Conservation (phyloP, 306 rosid species). For the Pterocarpus santalinus region DNA sequence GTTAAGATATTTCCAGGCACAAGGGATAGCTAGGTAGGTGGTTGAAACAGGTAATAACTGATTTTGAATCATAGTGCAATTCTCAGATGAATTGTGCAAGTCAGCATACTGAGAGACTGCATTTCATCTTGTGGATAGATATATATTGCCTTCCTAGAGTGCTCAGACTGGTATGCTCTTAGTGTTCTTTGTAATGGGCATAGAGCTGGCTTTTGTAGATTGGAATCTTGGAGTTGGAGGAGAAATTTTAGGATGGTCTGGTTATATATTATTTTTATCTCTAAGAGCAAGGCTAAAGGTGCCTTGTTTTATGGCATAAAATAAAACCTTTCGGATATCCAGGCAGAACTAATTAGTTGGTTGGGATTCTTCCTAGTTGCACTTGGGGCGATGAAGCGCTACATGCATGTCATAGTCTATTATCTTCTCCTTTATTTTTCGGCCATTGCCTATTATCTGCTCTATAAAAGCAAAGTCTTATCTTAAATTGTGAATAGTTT, state of each 20-base stretch:
- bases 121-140: conserved; percentile 2
- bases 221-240: conserved; percentile 6
- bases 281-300: neutral
- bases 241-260: neutral
- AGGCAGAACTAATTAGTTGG: conserved; percentile 16
- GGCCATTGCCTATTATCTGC: conserved; percentile 14
- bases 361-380: conserved; percentile 21
- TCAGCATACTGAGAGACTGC: neutral
- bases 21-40: neutral
- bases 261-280: neutral
- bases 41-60: conserved; percentile 17
- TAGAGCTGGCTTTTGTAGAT: neutral
- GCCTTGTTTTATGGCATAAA: neutral
- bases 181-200: conserved; percentile 19
- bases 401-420: neutral
- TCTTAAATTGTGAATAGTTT: neutral
- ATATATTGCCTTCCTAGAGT: neutral
- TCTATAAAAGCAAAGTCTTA: neutral
- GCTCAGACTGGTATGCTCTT: conserved; percentile 4
- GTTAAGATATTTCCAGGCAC: conserved; percentile 9
- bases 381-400: conserved; percentile 12
- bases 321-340: conserved; percentile 8
- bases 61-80: neutral
- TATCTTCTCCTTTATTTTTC: conserved; percentile 12
- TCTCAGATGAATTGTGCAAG: neutral